Conservation (phyloP, 257 asterid species). For the Echium plantagineum region DNA sequence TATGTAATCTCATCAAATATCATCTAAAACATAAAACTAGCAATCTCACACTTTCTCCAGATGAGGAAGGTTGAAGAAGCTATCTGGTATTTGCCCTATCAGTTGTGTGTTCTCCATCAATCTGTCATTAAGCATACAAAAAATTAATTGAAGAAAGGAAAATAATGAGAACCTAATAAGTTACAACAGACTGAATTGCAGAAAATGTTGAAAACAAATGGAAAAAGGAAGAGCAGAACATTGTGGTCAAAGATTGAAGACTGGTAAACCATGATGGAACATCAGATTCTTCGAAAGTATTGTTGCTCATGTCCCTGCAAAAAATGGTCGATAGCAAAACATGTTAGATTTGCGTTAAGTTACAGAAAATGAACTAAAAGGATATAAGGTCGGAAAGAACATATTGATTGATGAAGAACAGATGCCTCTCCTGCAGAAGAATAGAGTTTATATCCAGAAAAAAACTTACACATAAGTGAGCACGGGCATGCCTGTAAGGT, state of each 20-base stretch:
- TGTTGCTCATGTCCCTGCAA: slow-evolving; percentile 89
- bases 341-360: neutral
- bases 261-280: slow-evolving; percentile 51
- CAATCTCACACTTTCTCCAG: slow-evolving; percentile 59
- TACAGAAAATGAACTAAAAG: slow-evolving; percentile 1
- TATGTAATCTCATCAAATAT: neutral
- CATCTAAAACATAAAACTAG: neutral
- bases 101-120: slow-evolving; percentile 52
- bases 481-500: slow-evolving; percentile 42
- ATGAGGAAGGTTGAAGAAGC: slow-evolving; percentile 46
- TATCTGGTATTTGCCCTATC: slow-evolving; percentile 47
- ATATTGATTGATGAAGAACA: too few relatives aligned
- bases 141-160: slow-evolving; percentile 7
- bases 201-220: too few relatives aligned
- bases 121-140: slow-evolving; percentile 27
- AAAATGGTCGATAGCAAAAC: neutral
- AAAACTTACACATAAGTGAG: slow-evolving; percentile 53
- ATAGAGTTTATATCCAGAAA: neutral
- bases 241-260: slow-evolving; percentile 65
- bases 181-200: neutral
- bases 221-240: too few relatives aligned
- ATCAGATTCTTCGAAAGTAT: slow-evolving; percentile 46
- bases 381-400: neutral
- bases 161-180: neutral
- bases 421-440: neutral